These are phyloP conservation scores for Talaromyces proteolyticus DNA, from an alignment of 495 filamentous ascomycete genomes.

Conservation along the genomic window DNA sequence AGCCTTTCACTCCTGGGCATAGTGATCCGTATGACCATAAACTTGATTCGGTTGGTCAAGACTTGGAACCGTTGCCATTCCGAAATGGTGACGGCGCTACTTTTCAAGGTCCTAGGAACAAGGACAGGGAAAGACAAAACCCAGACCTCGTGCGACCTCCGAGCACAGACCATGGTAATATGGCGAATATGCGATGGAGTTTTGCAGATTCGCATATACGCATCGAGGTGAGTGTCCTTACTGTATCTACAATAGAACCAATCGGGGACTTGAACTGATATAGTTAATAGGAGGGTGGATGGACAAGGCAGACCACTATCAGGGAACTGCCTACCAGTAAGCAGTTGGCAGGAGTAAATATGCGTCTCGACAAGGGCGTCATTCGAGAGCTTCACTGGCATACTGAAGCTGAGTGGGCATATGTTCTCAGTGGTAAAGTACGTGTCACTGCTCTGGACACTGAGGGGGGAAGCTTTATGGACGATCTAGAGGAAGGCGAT, in stretches of 20 bases:
- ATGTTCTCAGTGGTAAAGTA: constrained; percentile 54
- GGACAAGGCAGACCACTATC: constrained; percentile 62
- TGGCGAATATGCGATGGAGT: constrained; percentile 61
- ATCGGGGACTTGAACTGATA: background rate
- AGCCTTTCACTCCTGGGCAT: constrained; percentile 32
- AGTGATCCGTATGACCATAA: constrained; percentile 42
- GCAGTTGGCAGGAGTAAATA: constrained; percentile 61
- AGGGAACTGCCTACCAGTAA: constrained; percentile 52
- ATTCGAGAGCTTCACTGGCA: constrained; percentile 73
- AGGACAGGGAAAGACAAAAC: constrained; percentile 53
- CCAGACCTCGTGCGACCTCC: constrained; percentile 61
- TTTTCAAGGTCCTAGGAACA: constrained; percentile 61
- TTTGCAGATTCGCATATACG: constrained; percentile 63
- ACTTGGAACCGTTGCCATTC: constrained; percentile 56
- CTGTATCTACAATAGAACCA: background rate
- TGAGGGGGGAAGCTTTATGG: constrained; percentile 62
- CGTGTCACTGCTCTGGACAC: constrained; percentile 61
- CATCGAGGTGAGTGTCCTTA: constrained; percentile 44
- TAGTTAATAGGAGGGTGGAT: constrained; percentile 51
- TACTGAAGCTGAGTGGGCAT: constrained; percentile 66
- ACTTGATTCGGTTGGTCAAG: constrained; percentile 51
- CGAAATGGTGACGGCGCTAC: constrained; percentile 58
- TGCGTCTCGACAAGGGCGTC: constrained; percentile 61
- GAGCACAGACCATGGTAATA: constrained; percentile 55
- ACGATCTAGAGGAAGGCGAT: constrained; percentile 64